These are phyloP conservation scores for Tetrahymena borealis DNA, from an alignment of 73 alveolate genomes.

Conservation along the genomic window DNA sequence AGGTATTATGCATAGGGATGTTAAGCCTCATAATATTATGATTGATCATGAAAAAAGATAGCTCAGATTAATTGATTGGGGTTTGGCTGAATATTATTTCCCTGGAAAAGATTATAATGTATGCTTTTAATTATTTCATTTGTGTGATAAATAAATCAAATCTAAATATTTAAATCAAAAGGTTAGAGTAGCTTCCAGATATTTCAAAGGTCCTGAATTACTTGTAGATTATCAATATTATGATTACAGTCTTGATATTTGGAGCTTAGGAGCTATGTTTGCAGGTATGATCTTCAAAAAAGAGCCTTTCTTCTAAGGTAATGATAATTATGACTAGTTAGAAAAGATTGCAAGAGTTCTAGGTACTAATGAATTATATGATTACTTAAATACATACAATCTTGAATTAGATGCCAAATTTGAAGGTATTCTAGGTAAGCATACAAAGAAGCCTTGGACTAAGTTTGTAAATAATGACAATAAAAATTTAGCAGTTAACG, in stretches of 20 bases:
- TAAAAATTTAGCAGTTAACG: conserved; percentile 64
- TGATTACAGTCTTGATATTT: conserved; percentile 68
- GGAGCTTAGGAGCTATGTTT: conserved; percentile 67
- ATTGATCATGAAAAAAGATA: conserved; percentile 59
- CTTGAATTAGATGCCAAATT: conserved; percentile 46
- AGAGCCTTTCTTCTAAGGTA: conserved; percentile 83
- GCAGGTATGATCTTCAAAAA: conserved; percentile 66
- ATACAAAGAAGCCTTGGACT: conserved; percentile 64
- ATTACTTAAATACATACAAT: conserved; percentile 60
- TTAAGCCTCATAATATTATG: conserved; percentile 81
- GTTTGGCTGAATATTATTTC: conserved; percentile 77
- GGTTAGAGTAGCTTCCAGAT: conserved; percentile 60
- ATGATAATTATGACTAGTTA: conserved; percentile 69
- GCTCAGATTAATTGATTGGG: conserved; percentile 80
- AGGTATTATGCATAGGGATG: conserved; percentile 84
- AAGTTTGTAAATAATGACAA: conserved; percentile 65
- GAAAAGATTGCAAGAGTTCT: conserved; percentile 76
- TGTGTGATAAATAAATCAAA: not conserved
- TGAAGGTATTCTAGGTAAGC: conserved; percentile 53
- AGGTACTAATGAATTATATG: conserved; percentile 64
- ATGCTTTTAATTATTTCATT: not conserved
- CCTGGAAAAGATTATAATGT: conserved; percentile 67
- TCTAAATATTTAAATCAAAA: not conserved
- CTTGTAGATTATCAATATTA: conserved; percentile 53
- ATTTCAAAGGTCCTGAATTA: conserved; percentile 56